Percentiles rank a stretch among this genome's conserved stretches.
Evolutionary conservation across 371 early-diverging fungal species (phyloP).

Genomic region (Haplosporangium sp.): DNA sequence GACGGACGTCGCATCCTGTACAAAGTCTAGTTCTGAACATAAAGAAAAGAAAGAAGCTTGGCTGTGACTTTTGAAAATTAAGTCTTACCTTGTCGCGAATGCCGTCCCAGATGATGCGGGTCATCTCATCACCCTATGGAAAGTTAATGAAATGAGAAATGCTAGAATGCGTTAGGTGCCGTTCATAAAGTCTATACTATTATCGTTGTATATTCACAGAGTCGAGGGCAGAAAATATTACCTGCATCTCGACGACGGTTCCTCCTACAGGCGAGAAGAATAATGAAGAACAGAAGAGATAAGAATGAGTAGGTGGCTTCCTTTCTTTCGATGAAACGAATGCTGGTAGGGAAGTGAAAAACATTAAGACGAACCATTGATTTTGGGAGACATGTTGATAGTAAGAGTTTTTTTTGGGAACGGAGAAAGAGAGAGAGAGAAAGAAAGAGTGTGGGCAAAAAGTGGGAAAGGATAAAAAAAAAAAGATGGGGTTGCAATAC

Average conservation of each 20-base stretch:
- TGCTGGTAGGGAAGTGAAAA: neutral
- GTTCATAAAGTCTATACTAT: too few relatives aligned
- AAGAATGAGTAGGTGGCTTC: neutral
- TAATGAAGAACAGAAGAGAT: neutral
- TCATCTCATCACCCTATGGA: conserved; percentile 91
- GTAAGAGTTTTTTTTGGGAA: neutral
- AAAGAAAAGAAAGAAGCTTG: neutral
- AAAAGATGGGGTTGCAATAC: conserved; percentile 2
- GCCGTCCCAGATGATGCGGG: conserved; percentile 93
- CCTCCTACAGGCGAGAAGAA: conserved; percentile 29
- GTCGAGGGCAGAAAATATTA: conserved; percentile 4
- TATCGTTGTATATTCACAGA: too few relatives aligned
- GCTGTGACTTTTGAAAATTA: conserved; percentile 11
- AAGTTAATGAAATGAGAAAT: neutral
- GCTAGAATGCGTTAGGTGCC: too few relatives aligned
- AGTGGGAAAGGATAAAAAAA: conserved; percentile 14
- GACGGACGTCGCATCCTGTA: too few relatives aligned
- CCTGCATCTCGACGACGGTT: conserved; percentile 58
- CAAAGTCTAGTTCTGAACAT: too few relatives aligned
- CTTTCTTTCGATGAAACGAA: neutral
- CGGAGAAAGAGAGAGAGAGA: neutral
- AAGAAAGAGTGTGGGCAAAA: neutral
- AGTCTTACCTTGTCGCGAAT: conserved; percentile 85
- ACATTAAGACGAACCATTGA: conserved; percentile 42
- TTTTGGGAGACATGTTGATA: conserved; percentile 36